Evolutionary conservation across 352 stramenopile species (phyloP), one percentile per base, ranked within the genome.

Genomic region (Phytophthora cajani): DNA sequence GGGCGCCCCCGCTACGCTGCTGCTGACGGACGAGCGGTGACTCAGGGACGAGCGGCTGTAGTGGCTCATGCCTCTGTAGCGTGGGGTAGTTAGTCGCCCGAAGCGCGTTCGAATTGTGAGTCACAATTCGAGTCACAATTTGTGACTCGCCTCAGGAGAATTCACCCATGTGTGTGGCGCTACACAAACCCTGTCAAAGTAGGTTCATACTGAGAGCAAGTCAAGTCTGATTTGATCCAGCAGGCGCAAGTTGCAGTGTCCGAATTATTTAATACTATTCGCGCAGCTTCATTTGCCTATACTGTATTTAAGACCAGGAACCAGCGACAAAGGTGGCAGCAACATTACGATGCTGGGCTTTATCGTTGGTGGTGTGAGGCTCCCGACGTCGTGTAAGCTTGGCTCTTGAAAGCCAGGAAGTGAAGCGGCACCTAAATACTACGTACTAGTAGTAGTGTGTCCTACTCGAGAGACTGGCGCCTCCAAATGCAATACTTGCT

Each of bases 21-120:
- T 79, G 57, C 72, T 78, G 23, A 78, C 46, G 53, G 71, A 77
- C 49, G 68, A 63, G 62, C 71, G 69, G 58, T 68, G 65, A 40
- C 71, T 76, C 50, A 75, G 69, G 17, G 68, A 77, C 51, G 66
- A 69, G n/a, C 63, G 63, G 27, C 61, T 63, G n/a, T 71, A 71
- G 54, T 32, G 63, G 54, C 64, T 82, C 69, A 78, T 77, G 27
- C 12, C 19, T 27, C 17, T 25, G 7, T 19, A 1, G 44, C 16
- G 12, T 51, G 44, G n/a, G 17, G 44, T 5, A n/a, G 38, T 44
- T 44, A 44, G 36, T 44, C 36, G 36, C 14, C 36, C 14, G 36
- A 42, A 42, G 38, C 38, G 38, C 5, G 38, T 44, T 44, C 38
- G 38, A 44, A 44, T n/a, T 44, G 38, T n/a, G n/a, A n/a, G n/a